Percentiles rank a stretch among this genome's conserved stretches.
Evolutionary conservation across 75 land plant genomes (phyloP).

Genomic region (Selaginella moellendorffii): DNA sequence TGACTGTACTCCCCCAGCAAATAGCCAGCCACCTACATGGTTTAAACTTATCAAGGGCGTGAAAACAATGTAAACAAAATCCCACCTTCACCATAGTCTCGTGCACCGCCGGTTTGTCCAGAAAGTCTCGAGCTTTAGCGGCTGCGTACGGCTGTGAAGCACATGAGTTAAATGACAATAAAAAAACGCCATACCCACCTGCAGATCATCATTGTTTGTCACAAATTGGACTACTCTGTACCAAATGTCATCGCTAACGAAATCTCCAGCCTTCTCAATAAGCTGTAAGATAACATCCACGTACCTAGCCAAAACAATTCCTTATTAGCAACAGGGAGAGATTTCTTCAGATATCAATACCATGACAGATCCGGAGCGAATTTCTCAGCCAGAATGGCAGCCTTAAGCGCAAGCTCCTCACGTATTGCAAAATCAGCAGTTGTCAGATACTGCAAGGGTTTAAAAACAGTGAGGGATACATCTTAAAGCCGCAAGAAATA

Average conservation of each 20-base stretch:
- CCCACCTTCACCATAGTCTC: neutral
- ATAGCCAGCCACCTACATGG: constrained; percentile 80
- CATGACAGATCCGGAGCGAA: constrained; percentile 97
- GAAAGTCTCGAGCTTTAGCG: constrained; percentile 79
- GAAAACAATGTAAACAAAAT: neutral
- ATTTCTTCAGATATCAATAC: too few relatives aligned
- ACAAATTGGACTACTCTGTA: constrained; percentile 97
- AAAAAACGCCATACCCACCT: constrained; percentile 29
- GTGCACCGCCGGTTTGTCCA: constrained; percentile 70
- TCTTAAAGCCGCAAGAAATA: constrained; percentile 13
- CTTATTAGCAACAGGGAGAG: neutral
- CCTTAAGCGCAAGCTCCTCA: constrained; percentile 89
- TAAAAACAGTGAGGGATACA: constrained; percentile 2
- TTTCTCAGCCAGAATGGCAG: constrained; percentile 97
- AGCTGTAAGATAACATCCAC: constrained; percentile 98
- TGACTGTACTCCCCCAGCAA: constrained; percentile 91
- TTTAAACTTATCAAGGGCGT: neutral
- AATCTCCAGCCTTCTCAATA: constrained; percentile 98
- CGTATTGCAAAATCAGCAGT: constrained; percentile 99
- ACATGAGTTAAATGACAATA: too few relatives aligned
- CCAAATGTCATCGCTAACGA: constrained; percentile 99
- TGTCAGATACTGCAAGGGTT: constrained; percentile 95
- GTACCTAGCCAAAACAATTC: constrained; percentile 46
- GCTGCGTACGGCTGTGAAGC: constrained; percentile 86
- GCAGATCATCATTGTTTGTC: constrained; percentile 97